A percentile compares a stretch with the other conserved stretches of the same genome.
phyloP scores from a whole-genome alignment of 305 asterid genomes.

The Withania somnifera region DNA sequence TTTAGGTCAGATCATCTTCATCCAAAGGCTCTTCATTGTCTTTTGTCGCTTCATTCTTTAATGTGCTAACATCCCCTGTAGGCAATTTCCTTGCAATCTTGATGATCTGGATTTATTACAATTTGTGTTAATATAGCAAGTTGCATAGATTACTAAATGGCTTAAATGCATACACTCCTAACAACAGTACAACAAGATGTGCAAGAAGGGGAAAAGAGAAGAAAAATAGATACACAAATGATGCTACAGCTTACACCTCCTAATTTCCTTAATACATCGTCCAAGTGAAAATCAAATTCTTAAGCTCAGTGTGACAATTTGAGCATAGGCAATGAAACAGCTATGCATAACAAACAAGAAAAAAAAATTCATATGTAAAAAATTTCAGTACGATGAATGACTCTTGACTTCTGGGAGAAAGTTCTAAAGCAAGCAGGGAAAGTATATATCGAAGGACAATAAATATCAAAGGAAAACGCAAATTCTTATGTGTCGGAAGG shows the following conservation, averaged over 20 bases:
- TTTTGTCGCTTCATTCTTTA: slow-evolving; percentile 35
- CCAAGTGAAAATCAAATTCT: neutral
- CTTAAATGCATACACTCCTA: neutral
- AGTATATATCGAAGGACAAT: neutral
- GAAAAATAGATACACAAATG: neutral
- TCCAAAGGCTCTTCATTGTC: slow-evolving; percentile 55
- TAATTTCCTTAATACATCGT: neutral
- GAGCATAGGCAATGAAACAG: neutral
- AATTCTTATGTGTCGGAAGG: neutral
- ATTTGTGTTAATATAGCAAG: neutral
- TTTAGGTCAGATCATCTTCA: slow-evolving; percentile 86
- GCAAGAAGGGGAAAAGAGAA: neutral
- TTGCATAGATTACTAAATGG: neutral
- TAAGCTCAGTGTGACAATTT: neutral
- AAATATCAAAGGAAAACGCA: neutral
- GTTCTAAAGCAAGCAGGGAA: neutral
- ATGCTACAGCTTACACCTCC: neutral
- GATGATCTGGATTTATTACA: slow-evolving; percentile 43
- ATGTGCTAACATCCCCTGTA: slow-evolving; percentile 60
- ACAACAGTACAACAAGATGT: neutral
- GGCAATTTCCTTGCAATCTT: slow-evolving; percentile 92
- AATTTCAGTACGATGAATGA: neutral
- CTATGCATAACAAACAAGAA: neutral
- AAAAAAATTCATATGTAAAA: neutral
- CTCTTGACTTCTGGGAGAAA: neutral